Evolutionary conservation across 768 basidiomycete species (phyloP).

Genomic region (Trametes punicea): DNA sequence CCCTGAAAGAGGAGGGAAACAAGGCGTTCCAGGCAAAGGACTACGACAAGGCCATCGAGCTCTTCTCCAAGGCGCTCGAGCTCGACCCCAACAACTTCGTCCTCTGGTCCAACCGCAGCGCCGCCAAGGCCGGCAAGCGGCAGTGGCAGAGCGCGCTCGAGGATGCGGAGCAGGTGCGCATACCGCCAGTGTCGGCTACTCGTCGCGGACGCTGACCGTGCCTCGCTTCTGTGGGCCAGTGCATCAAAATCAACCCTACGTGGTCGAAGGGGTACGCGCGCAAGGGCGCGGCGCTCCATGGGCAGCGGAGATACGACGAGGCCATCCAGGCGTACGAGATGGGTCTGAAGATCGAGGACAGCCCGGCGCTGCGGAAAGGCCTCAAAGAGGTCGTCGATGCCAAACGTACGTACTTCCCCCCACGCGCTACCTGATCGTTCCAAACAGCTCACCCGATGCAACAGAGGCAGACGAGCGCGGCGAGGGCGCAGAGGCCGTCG

Average conservation of each 20-base stretch:
- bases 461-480: constrained; percentile 38
- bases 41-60: constrained; percentile 82
- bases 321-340: constrained; percentile 81
- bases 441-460: constrained; percentile 6
- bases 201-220: neutral
- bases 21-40: constrained; percentile 93
- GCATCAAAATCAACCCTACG: constrained; percentile 69
- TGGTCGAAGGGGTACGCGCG: constrained; percentile 92
- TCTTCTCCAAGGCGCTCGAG: constrained; percentile 79
- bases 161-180: constrained; percentile 87
- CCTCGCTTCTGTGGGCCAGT: constrained; percentile 48
- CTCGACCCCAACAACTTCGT: constrained; percentile 85
- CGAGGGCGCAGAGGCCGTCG: constrained; percentile 47
- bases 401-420: constrained; percentile 48
- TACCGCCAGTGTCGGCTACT: neutral
- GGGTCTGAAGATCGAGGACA: constrained; percentile 81
- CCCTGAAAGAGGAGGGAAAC: constrained; percentile 91
- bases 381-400: constrained; percentile 86
- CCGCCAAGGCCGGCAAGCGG: constrained; percentile 83
- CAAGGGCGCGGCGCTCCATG: constrained; percentile 92
- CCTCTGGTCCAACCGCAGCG: constrained; percentile 89
- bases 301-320: constrained; percentile 71
- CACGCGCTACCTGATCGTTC: neutral
- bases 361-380: constrained; percentile 79
- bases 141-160: constrained; percentile 71